A percentile compares a stretch with the other conserved stretches of the same genome.
phyloP scores from a whole-genome alignment of 1,284 basidiomycete species.

The Papiliotrema flavescens region DNA sequence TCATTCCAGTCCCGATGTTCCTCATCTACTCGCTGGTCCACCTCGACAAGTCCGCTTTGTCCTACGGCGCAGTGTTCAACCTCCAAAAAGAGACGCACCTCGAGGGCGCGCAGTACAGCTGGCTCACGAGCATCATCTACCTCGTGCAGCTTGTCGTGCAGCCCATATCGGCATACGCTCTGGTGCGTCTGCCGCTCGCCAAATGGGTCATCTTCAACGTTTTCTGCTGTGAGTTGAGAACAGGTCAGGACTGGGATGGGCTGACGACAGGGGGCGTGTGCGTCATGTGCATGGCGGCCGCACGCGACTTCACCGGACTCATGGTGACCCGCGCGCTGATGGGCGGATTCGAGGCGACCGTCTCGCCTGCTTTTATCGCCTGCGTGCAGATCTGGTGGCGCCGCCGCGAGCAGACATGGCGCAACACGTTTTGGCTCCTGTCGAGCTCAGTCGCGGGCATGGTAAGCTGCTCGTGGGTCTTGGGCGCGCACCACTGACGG shows the following conservation, averaged over 20 bases:
- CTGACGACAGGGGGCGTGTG: not conserved
- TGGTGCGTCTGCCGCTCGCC: slow-evolving; percentile 25
- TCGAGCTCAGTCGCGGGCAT: slow-evolving; percentile 20
- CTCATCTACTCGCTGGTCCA: slow-evolving; percentile 37
- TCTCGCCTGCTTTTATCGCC: slow-evolving; percentile 16
- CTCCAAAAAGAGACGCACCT: slow-evolving; percentile 17
- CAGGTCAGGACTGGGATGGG: too few species aligned
- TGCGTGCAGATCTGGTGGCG: slow-evolving; percentile 14
- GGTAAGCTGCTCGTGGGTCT: slow-evolving; percentile 34
- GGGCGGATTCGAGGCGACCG: slow-evolving; percentile 25
- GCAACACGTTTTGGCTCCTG: not conserved
- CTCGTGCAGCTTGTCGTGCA: slow-evolving; percentile 20
- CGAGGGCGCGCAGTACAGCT: slow-evolving; percentile 15
- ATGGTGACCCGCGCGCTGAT: slow-evolving; percentile 19
- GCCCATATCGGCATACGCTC: slow-evolving; percentile 15
- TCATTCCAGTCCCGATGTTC: slow-evolving; percentile 28
- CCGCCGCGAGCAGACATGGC: slow-evolving; percentile 14
- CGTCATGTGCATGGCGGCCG: slow-evolving; percentile 9
- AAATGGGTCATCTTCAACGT: slow-evolving; percentile 37
- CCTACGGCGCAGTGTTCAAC: slow-evolving; percentile 44
- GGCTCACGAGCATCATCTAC: slow-evolving; percentile 7
- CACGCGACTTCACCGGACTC: slow-evolving; percentile 14
- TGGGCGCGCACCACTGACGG: slow-evolving; percentile 28
- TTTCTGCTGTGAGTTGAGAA: slow-evolving; percentile 10
- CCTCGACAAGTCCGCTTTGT: slow-evolving; percentile 44